Percentiles rank a stretch among this genome's conserved stretches.
Conservation (phyloP, 345 rosid species). For the Acer campestre region DNA sequence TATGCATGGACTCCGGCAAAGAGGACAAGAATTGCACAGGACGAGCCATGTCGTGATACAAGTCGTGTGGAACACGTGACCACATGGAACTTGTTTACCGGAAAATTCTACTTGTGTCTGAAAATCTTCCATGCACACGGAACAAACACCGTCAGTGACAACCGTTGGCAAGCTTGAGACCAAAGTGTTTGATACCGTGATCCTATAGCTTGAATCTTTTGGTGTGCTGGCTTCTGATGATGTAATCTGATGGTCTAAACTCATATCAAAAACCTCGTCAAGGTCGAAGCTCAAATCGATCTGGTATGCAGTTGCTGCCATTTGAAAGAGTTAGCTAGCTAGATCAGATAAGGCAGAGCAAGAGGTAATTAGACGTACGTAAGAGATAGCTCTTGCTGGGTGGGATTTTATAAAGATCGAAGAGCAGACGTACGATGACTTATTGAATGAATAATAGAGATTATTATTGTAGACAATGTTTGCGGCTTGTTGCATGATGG, state of each 20-base stretch:
- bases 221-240: background rate
- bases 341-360: background rate
- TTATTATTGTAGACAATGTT: background rate
- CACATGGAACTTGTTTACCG: slow-evolving; percentile 30
- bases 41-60: slow-evolving; percentile 39
- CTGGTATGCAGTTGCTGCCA: background rate
- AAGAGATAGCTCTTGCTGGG: background rate
- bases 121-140: slow-evolving; percentile 38
- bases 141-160: slow-evolving; percentile 14
- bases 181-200: background rate
- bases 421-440: background rate
- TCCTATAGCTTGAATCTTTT: background rate
- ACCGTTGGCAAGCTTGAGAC: slow-evolving; percentile 21
- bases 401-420: background rate
- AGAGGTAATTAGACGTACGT: no score
- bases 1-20: slow-evolving; percentile 29
- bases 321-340: background rate
- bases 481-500: background rate
- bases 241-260: background rate
- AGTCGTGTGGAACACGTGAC: slow-evolving; percentile 34
- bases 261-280: slow-evolving; percentile 25
- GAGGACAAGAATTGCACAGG: slow-evolving; percentile 33
- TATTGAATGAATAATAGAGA: background rate
- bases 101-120: background rate
- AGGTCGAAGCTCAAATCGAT: slow-evolving; percentile 31